These are phyloP conservation scores for Umbelopsis ramanniana DNA, from an alignment of 192 early-diverging fungal genomes.

Conservation along the genomic window DNA sequence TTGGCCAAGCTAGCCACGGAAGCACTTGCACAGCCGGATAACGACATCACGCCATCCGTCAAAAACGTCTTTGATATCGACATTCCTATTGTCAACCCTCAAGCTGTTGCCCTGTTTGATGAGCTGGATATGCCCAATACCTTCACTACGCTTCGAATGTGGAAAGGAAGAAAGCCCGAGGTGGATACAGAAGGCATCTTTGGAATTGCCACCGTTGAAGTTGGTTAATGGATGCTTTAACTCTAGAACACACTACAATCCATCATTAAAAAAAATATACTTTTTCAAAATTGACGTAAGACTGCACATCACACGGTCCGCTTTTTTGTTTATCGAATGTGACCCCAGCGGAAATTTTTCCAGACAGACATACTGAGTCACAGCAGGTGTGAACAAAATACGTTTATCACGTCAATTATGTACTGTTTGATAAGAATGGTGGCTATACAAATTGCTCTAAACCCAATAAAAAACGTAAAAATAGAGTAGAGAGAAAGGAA, in stretches of 20 bases:
- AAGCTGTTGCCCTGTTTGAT: slow-evolving; percentile 25
- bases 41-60: neutral
- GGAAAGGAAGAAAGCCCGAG: slow-evolving; percentile 40
- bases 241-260: no score
- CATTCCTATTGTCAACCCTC: neutral
- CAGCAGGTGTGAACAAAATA: neutral
- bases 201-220: slow-evolving; percentile 32
- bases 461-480: neutral
- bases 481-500: neutral
- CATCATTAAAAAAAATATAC: no score
- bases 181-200: slow-evolving; percentile 39
- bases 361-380: no score
- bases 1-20: slow-evolving; percentile 25
- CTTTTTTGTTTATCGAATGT: no score
- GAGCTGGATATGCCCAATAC: slow-evolving; percentile 30
- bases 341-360: no score
- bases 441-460: slow-evolving; percentile 7
- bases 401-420: neutral
- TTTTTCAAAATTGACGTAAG: no score
- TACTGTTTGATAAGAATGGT: neutral
- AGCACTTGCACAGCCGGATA: neutral
- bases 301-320: no score
- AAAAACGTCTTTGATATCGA: neutral
- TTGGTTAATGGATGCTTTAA: slow-evolving; percentile 21
- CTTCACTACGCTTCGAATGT: slow-evolving; percentile 41